Evolutionary conservation across 2,329 filamentous ascomycete genomes (phyloP), one percentile per base, ranked within the genome.

Genomic region (Colletotrichum liriopes): DNA sequence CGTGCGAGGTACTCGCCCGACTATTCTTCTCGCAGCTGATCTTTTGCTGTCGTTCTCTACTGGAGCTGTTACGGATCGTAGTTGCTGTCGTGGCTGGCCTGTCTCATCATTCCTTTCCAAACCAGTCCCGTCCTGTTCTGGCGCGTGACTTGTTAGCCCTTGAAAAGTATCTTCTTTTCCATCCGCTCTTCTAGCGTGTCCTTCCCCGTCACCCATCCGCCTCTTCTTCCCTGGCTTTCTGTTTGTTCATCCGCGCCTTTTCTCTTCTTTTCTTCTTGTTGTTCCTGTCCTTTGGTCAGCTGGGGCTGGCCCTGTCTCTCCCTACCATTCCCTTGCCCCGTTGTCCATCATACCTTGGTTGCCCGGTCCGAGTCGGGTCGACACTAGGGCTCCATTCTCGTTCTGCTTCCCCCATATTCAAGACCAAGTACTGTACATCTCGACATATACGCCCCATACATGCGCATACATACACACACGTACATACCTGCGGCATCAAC

Each of bases 61-160:
- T 62, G 37, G 35, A 32, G 56, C 65, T 67, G 55, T 60, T 52
- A 52, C 55, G 37, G 56, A 49, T 67, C 37, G 45, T 35, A 41
- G 64, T 55, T 65, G 43, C 41, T 56, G n/a, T 49, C 49, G 20
- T 56, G 32, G 59, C 58, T 58, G 56, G 56, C 51, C 55, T 67
- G 68, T 71, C 69, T 72, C 65, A 69, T 52, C 58, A 37, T 64
- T 45, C 58, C 64, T 63, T 62, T 62, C 59, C 59, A 29, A 62
- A 62, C 61, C 61, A 52, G 49, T 43, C 49, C 47, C 52, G 47
- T 56, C 51, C 58, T 39, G 56, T 39, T 47, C 54, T 43, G 41
- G 45, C 59, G 59, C 65, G n/a, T 64, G 65, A 43, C 37, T 43
- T 69, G 51, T 64, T 69, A 64, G 65, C 51, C 65, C 51, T 64